Conservation (phyloP, 257 asterid genomes). For the Solanum appendiculatum region DNA sequence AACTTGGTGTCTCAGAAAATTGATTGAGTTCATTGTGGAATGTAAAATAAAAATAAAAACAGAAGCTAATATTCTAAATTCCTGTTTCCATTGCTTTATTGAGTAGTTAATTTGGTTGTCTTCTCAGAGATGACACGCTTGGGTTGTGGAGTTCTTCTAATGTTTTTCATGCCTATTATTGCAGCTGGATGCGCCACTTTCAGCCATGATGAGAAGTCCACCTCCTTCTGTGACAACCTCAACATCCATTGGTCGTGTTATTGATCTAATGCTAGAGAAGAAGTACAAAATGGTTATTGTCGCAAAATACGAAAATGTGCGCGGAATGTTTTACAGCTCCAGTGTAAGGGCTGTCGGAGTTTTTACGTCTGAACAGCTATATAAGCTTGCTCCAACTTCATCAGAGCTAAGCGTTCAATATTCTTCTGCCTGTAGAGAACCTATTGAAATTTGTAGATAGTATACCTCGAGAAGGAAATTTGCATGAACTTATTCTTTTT, state of each 20-base stretch:
- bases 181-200: conserved; percentile 57
- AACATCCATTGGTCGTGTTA: conserved; percentile 1
- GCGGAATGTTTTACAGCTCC: conserved; percentile 19
- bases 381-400: conserved; percentile 26
- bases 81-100: background rate
- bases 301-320: background rate
- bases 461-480: background rate
- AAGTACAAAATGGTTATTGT: conserved; percentile 3
- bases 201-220: conserved; percentile 19
- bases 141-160: background rate
- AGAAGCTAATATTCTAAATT: background rate
- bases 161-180: conserved; percentile 1
- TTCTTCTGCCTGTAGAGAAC: conserved; percentile 14
- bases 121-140: background rate
- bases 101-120: background rate
- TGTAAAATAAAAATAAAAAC: background rate
- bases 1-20: background rate
- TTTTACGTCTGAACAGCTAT: conserved; percentile 34
- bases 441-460: conserved; percentile 17
- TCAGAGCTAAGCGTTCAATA: conserved; percentile 14
- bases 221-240: conserved; percentile 6
- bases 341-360: conserved; percentile 51
- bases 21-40: background rate
- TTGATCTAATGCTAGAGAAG: conserved; percentile 4
- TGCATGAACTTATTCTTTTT: background rate